Base-by-base conservation (phyloP, 1,284 basidiomycete species). In the Sporisorium exsertum region DNA sequence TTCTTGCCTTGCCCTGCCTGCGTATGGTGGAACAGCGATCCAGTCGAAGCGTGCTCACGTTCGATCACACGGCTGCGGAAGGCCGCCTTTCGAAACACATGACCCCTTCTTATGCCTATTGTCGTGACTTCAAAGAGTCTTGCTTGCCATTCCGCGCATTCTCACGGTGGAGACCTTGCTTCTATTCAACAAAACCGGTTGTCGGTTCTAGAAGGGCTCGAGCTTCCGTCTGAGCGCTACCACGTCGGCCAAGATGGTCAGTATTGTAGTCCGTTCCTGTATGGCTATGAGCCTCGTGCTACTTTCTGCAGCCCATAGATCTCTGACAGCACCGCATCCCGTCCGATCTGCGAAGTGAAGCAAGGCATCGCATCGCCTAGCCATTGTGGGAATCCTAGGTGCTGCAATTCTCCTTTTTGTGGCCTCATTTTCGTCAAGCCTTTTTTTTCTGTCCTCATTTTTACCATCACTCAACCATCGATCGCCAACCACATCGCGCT, bases 301-400 rank as follows among this genome's bases (percentile, higher is more conserved):
- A n/a, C n/a, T n/a, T n/a, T n/a, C n/a, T n/a, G n/a, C n/a, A n/a
- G n/a, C n/a, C n/a, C n/a, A n/a, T n/a, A n/a, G n/a, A n/a, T n/a
- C n/a, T n/a, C n/a, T n/a, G n/a, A n/a, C n/a, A 91, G 89, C 89
- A 91, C 90, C 89, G 89, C 90, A 91, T 91, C 91, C 91, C 89
- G 90, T 91, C 90, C 86, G 90, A 91, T 91, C 90, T 91, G 90
- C 89, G 89, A 89, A 91, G 90, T 91, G 90, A 92, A 92, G 88
- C 90, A 88, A 88, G 89, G 90, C 91, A 89, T 90, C 89, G 90
- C 90, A n/a, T n/a, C n/a, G n/a, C n/a, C n/a, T n/a, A n/a, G n/a
- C n/a, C n/a, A n/a, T n/a, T n/a, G n/a, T n/a, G n/a, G n/a, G n/a
- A n/a, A n/a, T n/a, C n/a, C n/a, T n/a, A n/a, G n/a, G n/a, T n/a